Percentiles rank a stretch among this genome's conserved stretches.
Conservation (phyloP, 1,139 yeast species). For the Zygosaccharomyces pseudobailii region DNA sequence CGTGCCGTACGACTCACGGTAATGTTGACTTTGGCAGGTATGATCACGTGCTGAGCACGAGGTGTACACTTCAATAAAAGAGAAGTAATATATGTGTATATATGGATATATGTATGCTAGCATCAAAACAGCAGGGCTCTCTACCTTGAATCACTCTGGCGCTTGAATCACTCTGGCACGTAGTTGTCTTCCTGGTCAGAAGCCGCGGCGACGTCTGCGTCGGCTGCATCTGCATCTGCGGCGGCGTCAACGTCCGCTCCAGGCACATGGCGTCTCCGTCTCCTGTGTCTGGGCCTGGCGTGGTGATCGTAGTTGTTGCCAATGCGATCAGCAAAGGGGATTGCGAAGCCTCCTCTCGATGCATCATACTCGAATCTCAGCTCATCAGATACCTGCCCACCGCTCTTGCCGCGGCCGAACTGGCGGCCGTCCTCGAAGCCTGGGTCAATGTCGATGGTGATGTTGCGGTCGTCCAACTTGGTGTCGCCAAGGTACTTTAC, state of each 20-base stretch:
- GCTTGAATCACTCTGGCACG: slow-evolving; percentile 20
- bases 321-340: slow-evolving; percentile 32
- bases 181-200: slow-evolving; percentile 20
- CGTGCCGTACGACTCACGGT: no score
- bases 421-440: slow-evolving; percentile 94
- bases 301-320: slow-evolving; percentile 19
- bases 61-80: no score
- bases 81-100: no score
- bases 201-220: background rate
- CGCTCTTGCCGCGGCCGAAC: slow-evolving; percentile 84
- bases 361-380: slow-evolving; percentile 52
- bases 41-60: no score
- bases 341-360: slow-evolving; percentile 48
- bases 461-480: slow-evolving; percentile 69
- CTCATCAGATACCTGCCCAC: slow-evolving; percentile 77
- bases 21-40: no score
- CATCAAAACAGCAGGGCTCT: no score
- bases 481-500: slow-evolving; percentile 77
- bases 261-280: slow-evolving; percentile 8
- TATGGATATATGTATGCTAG: no score
- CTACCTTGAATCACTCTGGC: background rate
- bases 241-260: slow-evolving; percentile 7
- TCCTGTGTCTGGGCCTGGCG: slow-evolving; percentile 8
- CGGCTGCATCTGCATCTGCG: slow-evolving; percentile 1
- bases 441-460: slow-evolving; percentile 87